phyloP scores from a whole-genome alignment of 305 asterid genomes.

The Withania somnifera region DNA sequence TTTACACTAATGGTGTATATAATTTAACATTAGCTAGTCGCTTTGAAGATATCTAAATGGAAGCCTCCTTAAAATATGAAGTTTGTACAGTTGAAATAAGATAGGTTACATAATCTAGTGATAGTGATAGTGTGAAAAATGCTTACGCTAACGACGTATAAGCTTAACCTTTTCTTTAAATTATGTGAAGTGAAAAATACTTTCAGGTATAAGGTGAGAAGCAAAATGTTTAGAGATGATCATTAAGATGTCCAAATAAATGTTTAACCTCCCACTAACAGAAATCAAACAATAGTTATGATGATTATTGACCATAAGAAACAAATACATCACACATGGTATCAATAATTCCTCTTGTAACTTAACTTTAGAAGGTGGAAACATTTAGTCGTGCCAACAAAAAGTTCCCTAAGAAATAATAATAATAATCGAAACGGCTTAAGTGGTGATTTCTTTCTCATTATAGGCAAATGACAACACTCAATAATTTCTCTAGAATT shows the following conservation, averaged over 20 bases:
- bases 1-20: too few species aligned
- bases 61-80: too few species aligned
- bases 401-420: not conserved
- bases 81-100: too few species aligned
- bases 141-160: not conserved
- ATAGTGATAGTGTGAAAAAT: not conserved
- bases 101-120: too few species aligned
- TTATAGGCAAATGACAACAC: not conserved
- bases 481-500: not conserved
- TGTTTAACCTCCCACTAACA: not conserved
- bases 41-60: too few species aligned
- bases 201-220: not conserved
- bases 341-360: conserved; percentile 1
- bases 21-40: too few species aligned
- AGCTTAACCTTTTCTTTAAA: not conserved
- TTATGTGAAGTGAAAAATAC: not conserved
- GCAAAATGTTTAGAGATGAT: not conserved
- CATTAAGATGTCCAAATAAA: not conserved
- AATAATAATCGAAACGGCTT: not conserved
- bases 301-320: conserved; percentile 6
- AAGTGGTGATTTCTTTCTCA: not conserved
- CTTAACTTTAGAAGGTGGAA: conserved; percentile 2
- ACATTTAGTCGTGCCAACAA: not conserved
- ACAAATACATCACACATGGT: not conserved
- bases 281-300: not conserved